Percentiles rank a stretch among this genome's conserved stretches.
Evolutionary conservation across 2,329 filamentous ascomycete species (phyloP).

Genomic region (Emergomyces africanus): DNA sequence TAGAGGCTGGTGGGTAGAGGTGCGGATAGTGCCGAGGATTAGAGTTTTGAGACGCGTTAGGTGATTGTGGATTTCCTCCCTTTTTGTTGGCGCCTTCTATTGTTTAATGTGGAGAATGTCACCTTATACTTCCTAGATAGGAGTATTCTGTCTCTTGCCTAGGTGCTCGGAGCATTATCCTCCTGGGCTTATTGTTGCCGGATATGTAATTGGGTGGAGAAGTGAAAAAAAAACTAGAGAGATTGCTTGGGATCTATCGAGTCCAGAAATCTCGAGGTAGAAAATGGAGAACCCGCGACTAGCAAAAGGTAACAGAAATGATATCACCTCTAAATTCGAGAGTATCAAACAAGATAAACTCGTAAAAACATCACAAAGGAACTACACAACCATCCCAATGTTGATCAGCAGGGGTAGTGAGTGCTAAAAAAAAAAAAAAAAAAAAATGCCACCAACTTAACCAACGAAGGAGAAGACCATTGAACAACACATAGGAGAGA

Average conservation of each 20-base stretch:
- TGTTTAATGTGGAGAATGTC: too few species aligned
- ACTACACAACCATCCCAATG: too few species aligned
- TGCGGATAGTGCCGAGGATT: conserved; percentile 42
- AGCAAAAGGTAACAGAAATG: not conserved
- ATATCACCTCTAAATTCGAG: not conserved
- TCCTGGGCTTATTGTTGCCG: not conserved
- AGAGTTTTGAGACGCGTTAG: conserved; percentile 33
- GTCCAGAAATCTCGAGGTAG: not conserved
- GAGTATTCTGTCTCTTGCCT: too few species aligned
- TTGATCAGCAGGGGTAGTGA: too few species aligned
- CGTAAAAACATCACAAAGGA: not conserved
- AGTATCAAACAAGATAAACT: not conserved
- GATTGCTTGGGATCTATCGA: not conserved
- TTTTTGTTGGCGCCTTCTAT: not conserved
- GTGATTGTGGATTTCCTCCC: not conserved
- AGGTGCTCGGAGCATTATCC: too few species aligned
- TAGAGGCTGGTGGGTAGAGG: conserved; percentile 42
- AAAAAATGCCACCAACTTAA: too few species aligned
- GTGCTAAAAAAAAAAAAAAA: not conserved
- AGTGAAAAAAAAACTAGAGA: not conserved
- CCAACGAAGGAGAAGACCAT: not conserved
- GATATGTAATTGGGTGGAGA: not conserved
- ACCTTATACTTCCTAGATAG: too few species aligned
- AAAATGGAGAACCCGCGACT: not conserved
- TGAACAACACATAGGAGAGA: not conserved